Conservation (phyloP, 2,329 filamentous ascomycete genomes). For the Fusarium euwallaceae region DNA sequence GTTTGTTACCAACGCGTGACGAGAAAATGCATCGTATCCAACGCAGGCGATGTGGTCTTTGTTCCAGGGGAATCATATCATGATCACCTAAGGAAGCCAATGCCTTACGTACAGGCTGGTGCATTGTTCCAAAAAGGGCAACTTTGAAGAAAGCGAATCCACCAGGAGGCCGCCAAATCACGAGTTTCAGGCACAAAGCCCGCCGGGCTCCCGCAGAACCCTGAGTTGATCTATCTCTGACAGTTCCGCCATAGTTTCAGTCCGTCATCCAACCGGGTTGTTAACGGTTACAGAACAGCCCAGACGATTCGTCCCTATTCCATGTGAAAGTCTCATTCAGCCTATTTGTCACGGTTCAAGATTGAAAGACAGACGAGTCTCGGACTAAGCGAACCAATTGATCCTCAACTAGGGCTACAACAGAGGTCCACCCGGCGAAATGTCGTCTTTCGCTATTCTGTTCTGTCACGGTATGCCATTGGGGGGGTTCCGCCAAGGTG, state of each 20-base stretch:
- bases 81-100: conserved; percentile 12
- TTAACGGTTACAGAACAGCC: background rate
- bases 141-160: background rate
- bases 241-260: background rate
- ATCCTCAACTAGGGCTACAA: conserved; percentile 1
- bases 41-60: background rate
- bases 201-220: background rate
- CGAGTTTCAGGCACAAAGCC: background rate
- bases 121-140: conserved; percentile 15
- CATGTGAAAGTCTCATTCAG: background rate
- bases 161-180: conserved; percentile 14
- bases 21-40: conserved; percentile 30
- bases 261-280: background rate
- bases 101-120: conserved; percentile 4
- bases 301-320: background rate
- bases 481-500: conserved; percentile 29
- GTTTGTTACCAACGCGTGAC: conserved; percentile 30
- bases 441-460: conserved; percentile 19
- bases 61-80: conserved; percentile 32
- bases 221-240: conserved; percentile 13
- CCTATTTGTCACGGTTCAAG: background rate
- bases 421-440: conserved; percentile 28
- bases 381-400: conserved; percentile 34
- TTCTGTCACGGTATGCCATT: conserved; percentile 19
- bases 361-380: background rate